Conservation (phyloP, 2,329 filamentous ascomycete genomes). For the Sclerotinia trifoliorum region DNA sequence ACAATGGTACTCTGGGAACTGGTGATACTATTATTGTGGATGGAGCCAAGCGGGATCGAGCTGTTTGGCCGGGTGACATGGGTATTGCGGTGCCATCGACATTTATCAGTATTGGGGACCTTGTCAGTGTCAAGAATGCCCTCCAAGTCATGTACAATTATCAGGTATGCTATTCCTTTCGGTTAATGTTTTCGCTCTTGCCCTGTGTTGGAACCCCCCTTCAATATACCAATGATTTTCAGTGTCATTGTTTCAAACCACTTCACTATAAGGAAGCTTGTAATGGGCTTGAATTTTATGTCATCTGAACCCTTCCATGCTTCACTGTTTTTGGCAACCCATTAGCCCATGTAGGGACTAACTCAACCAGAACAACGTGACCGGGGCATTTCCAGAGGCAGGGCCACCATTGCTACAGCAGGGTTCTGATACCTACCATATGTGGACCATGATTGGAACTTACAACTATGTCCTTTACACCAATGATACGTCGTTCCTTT, state of each 20-base stretch:
- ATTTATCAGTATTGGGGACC: constrained; percentile 53
- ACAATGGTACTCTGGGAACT: constrained; percentile 41
- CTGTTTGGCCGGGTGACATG: constrained; percentile 64
- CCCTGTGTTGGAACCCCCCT: neutral
- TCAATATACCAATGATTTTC: neutral
- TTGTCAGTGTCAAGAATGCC: constrained; percentile 50
- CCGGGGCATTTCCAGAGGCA: constrained; percentile 35
- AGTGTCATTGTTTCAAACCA: neutral
- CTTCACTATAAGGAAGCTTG: neutral
- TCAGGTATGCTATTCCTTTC: constrained; percentile 41
- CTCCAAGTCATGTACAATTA: constrained; percentile 43
- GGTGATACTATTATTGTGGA: constrained; percentile 43
- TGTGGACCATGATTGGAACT: constrained; percentile 58
- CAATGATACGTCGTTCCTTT: constrained; percentile 51
- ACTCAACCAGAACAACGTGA: constrained; percentile 26
- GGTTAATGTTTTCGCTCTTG: neutral
- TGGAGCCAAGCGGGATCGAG: constrained; percentile 58
- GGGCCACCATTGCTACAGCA: constrained; percentile 32
- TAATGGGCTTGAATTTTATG: neutral
- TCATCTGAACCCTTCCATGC: constrained; percentile 24
- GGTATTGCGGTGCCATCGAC: constrained; percentile 52
- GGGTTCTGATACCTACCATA: constrained; percentile 54
- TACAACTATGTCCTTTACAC: constrained; percentile 59
- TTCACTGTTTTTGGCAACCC: neutral
- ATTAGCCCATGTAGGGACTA: neutral